These are phyloP conservation scores for baker's yeast (Saccharomyces cerevisiae) DNA, from an alignment of 805 yeast species.

Conservation along the genomic window DNA sequence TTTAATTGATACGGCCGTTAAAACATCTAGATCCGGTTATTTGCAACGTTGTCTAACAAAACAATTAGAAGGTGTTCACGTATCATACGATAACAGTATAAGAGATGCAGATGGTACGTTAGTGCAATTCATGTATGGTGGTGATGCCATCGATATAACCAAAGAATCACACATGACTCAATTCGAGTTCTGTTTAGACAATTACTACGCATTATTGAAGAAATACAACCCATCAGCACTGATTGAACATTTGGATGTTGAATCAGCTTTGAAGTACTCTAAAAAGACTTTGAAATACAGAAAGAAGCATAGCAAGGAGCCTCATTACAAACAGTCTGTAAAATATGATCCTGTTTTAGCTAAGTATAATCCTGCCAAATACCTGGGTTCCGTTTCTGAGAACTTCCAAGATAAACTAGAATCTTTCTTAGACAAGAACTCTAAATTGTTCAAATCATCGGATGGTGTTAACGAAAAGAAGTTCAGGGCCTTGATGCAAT, in stretches of 20 bases:
- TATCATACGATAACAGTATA: constrained; percentile 88
- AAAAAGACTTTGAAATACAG: constrained; percentile 72
- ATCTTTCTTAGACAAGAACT: constrained; percentile 49
- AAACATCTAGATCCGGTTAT: constrained; percentile 96
- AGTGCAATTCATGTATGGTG: constrained; percentile 94
- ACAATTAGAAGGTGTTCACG: constrained; percentile 94
- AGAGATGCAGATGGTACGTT: constrained; percentile 93
- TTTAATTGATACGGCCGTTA: constrained; percentile 97
- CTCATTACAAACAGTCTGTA: constrained; percentile 52
- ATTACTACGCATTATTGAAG: constrained; percentile 75
- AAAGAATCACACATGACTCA: constrained; percentile 91
- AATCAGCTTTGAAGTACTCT: constrained; percentile 66
- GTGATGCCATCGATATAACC: constrained; percentile 90
- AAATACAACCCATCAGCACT: constrained; percentile 79
- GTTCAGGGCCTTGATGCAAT: constrained; percentile 93
- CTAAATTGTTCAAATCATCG: constrained; percentile 46
- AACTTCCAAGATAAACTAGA: constrained; percentile 77
- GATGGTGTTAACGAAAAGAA: constrained; percentile 55
- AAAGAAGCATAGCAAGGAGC: constrained; percentile 53
- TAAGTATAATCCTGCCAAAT: constrained; percentile 78
- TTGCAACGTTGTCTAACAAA: constrained; percentile 96
- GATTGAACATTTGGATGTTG: constrained; percentile 71
- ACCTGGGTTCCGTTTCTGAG: constrained; percentile 89
- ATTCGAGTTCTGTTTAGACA: constrained; percentile 86
- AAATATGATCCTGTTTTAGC: constrained; percentile 87